Evolutionary conservation across 2,329 filamentous ascomycete species (phyloP).

Genomic region (Stemphylium vesicarium): DNA sequence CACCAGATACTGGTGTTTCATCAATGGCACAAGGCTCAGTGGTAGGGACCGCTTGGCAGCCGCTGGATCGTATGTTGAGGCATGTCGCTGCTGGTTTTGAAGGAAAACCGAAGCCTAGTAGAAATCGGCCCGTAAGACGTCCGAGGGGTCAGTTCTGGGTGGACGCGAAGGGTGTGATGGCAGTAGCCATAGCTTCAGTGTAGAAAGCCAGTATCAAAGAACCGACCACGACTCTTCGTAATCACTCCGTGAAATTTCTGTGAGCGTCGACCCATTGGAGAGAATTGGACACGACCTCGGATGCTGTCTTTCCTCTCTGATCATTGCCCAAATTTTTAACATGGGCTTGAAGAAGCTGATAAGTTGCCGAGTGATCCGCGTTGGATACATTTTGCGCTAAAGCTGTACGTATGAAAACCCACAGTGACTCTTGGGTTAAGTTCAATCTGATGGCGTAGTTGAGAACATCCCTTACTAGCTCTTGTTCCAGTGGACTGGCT

Average conservation of each 20-base stretch:
- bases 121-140: background rate
- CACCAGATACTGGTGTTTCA: conserved; percentile 8
- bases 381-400: conserved; percentile 25
- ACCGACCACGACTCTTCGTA: background rate
- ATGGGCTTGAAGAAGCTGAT: conserved; percentile 15
- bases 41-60: background rate
- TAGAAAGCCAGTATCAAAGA: conserved; percentile 1
- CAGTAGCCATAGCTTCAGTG: conserved; percentile 22
- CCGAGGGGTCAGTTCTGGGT: conserved; percentile 11
- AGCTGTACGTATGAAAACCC: conserved; percentile 40
- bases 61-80: conserved; percentile 9
- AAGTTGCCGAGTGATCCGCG: conserved; percentile 8
- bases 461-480: conserved; percentile 32
- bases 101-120: background rate
- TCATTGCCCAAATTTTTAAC: conserved; percentile 7
- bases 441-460: conserved; percentile 29
- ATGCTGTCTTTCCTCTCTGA: conserved; percentile 1
- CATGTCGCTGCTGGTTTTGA: background rate
- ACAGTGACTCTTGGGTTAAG: conserved; percentile 40
- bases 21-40: background rate
- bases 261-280: conserved; percentile 26
- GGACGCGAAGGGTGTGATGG: conserved; percentile 20
- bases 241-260: background rate
- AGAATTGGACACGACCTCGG: conserved; percentile 12
- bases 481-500: conserved; percentile 7